Conservation (phyloP, 1,139 yeast species). For the Geotrichum citri-aurantii region DNA sequence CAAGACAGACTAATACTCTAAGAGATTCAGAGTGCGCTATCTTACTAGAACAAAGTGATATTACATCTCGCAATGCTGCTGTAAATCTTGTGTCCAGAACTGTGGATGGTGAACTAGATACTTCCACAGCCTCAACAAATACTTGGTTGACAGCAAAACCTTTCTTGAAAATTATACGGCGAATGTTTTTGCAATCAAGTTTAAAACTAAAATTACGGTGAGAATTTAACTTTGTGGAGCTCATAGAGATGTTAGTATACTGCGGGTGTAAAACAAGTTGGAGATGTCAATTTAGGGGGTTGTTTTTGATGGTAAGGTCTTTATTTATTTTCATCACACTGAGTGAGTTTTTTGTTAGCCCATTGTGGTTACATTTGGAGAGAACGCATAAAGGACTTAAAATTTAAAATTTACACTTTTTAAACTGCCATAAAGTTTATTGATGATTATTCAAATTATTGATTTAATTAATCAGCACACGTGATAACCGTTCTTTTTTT, state of each 20-base stretch:
- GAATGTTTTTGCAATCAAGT: background rate
- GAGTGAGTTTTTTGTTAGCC: background rate
- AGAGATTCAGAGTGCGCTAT: conserved; percentile 3
- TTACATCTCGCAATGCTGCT: background rate
- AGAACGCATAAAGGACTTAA: too few relatives aligned
- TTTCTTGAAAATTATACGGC: conserved; percentile 7
- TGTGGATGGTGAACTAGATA: background rate
- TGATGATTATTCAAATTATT: background rate
- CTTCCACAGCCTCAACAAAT: conserved; percentile 9
- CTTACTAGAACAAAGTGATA: conserved; percentile 5
- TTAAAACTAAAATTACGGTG: conserved; percentile 6
- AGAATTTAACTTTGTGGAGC: background rate
- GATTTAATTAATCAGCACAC: background rate
- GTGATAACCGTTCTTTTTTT: background rate
- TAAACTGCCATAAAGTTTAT: too few relatives aligned
- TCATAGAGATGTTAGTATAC: background rate
- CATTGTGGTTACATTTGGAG: too few relatives aligned
- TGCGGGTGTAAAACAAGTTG: background rate
- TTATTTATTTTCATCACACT: background rate
- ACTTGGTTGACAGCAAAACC: conserved; percentile 7
- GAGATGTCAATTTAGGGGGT: background rate
- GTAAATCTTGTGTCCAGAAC: conserved; percentile 5
- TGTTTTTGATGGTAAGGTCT: background rate
- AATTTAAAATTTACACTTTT: background rate
- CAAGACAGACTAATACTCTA: conserved; percentile 9